phyloP scores from a whole-genome alignment of 345 rosid species.

The Pistacia integerrima region DNA sequence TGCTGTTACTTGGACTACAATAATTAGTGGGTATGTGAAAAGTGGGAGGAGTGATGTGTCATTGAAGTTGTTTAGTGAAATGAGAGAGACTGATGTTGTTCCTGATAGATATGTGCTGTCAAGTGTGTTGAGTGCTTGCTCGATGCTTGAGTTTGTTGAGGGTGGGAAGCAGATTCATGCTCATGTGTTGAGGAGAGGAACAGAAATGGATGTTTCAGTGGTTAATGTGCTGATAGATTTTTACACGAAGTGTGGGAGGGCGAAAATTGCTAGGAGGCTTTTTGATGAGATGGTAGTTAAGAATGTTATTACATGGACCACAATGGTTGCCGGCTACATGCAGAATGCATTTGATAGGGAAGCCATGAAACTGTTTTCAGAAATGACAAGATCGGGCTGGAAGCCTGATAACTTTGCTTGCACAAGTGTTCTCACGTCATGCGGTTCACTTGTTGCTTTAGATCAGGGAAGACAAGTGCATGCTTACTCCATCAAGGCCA shows the following conservation, averaged over 20 bases:
- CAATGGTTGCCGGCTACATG: constrained; percentile 70
- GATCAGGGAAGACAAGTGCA: constrained; percentile 66
- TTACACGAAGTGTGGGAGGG: constrained; percentile 63
- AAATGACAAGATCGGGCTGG: constrained; percentile 47
- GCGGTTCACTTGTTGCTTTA: constrained; percentile 59
- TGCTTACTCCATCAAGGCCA: constrained; percentile 57
- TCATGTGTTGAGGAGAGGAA: constrained; percentile 53
- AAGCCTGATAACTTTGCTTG: constrained; percentile 68
- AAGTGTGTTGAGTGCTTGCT: constrained; percentile 63
- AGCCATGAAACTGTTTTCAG: constrained; percentile 52
- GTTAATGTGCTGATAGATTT: constrained; percentile 64
- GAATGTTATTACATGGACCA: constrained; percentile 72
- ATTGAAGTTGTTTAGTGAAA: constrained; percentile 46
- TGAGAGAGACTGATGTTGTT: constrained; percentile 36
- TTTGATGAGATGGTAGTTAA: constrained; percentile 52
- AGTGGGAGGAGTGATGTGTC: constrained; percentile 57
- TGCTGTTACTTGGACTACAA: constrained; percentile 67
- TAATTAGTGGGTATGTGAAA: constrained; percentile 62
- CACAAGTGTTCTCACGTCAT: constrained; percentile 69
- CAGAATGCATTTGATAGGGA: constrained; percentile 59
- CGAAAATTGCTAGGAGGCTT: constrained; percentile 42
- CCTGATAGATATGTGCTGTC: constrained; percentile 65
- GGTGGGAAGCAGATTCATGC: constrained; percentile 82
- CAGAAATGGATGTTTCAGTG: constrained; percentile 60
- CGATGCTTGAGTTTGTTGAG: constrained; percentile 44